A percentile compares a stretch with the other conserved stretches of the same genome.
Evolutionary conservation across 176 grass and related monocot genomes (phyloP).

Genomic region (Panicum miliaceum): DNA sequence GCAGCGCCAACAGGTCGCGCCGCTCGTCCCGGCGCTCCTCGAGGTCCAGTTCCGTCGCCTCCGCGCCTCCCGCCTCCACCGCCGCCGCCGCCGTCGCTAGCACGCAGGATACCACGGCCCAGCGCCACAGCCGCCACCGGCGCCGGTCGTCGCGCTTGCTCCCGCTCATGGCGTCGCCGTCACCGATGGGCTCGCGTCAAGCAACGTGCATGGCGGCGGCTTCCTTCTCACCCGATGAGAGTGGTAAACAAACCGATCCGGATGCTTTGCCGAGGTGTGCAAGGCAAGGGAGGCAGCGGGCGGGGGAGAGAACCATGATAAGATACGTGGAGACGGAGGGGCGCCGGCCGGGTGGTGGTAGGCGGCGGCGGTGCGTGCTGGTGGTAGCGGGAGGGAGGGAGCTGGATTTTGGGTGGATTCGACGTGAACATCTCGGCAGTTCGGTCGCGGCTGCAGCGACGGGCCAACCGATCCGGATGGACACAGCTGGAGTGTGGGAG

Average conservation of each 20-base stretch:
- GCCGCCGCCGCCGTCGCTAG: no score
- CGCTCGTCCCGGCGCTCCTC: conserved; percentile 69
- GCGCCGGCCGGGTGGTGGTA: conserved; percentile 20
- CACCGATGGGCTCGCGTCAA: background rate
- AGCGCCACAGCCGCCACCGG: background rate
- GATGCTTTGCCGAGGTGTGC: conserved; percentile 71
- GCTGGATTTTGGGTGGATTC: conserved; percentile 41
- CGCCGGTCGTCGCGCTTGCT: background rate
- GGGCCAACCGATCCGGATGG: conserved; percentile 49
- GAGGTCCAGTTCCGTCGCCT: conserved; percentile 31
- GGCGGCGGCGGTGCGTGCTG: conserved; percentile 40
- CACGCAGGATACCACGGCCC: background rate
- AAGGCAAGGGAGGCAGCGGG: conserved; percentile 77
- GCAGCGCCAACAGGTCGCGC: conserved; percentile 62
- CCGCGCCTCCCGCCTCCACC: background rate
- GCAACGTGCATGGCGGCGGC: background rate
- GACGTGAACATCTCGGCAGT: conserved; percentile 53
- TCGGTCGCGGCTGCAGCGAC: conserved; percentile 48
- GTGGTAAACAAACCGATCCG: conserved; percentile 25
- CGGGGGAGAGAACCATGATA: conserved; percentile 38
- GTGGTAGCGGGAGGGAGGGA: conserved; percentile 20
- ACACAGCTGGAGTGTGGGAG: conserved; percentile 38
- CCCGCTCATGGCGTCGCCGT: conserved; percentile 45
- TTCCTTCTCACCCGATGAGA: background rate
- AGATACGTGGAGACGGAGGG: conserved; percentile 41